phyloP scores from a whole-genome alignment of 768 basidiomycete genomes.

The Lactarius tabidus region DNA sequence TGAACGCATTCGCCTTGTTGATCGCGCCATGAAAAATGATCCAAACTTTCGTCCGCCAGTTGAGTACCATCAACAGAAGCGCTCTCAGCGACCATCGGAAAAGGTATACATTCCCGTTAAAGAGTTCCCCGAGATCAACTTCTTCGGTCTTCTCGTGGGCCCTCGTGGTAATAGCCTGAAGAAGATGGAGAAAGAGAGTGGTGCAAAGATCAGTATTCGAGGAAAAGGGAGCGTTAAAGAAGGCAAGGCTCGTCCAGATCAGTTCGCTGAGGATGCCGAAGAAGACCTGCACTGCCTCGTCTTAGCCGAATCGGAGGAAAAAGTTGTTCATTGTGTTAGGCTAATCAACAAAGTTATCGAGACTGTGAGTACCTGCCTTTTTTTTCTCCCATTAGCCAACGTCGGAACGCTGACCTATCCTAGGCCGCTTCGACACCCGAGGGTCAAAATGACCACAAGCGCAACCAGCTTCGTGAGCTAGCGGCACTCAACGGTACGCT shows the following conservation, averaged over 20 bases:
- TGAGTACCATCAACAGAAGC: slow-evolving; percentile 94
- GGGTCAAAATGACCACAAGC: slow-evolving; percentile 99
- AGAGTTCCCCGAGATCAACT: slow-evolving; percentile 99
- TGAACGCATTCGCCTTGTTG: slow-evolving; percentile 88
- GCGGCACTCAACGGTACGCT: slow-evolving; percentile 98
- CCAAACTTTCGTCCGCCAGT: slow-evolving; percentile 97
- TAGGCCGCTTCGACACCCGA: slow-evolving; percentile 99
- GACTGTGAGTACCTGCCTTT: slow-evolving; percentile 58
- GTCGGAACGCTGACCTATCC: slow-evolving; percentile 8
- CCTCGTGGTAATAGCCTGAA: slow-evolving; percentile 99
- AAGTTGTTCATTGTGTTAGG: slow-evolving; percentile 85
- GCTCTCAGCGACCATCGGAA: slow-evolving; percentile 88
- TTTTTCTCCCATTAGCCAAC: background rate
- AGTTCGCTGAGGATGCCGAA: slow-evolving; percentile 93
- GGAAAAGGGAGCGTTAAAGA: slow-evolving; percentile 99
- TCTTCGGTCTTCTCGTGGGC: slow-evolving; percentile 96
- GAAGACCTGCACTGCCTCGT: slow-evolving; percentile 99
- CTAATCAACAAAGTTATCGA: slow-evolving; percentile 98
- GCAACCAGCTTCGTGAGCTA: slow-evolving; percentile 96
- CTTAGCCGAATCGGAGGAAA: slow-evolving; percentile 87
- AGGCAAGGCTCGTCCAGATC: slow-evolving; percentile 93
- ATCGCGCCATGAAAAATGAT: slow-evolving; percentile 95
- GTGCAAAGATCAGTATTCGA: slow-evolving; percentile 97
- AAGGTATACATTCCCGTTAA: slow-evolving; percentile 99
- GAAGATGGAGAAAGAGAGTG: slow-evolving; percentile 98